Evolutionary conservation across 108 stramenopile genomes (phyloP), one percentile per base, ranked within the genome.

Genomic region (Fistulifera pelliculosa): DNA sequence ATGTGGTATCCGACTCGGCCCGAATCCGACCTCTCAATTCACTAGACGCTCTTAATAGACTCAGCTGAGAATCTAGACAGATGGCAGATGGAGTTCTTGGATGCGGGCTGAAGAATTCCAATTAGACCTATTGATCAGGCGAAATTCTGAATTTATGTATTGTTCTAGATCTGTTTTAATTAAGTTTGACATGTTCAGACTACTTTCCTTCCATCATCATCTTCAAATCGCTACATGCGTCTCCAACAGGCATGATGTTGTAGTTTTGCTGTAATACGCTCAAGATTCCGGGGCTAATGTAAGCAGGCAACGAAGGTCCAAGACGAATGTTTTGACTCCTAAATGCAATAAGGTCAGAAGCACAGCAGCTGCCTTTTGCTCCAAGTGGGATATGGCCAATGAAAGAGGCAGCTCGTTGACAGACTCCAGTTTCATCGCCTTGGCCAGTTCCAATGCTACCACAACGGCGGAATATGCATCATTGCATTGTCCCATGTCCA

Each of bases 401-500:
- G 50, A 54, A 21, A 89, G 56, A 0, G 90, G 90, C 54, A 91
- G 75, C 52, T 87, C 83, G 60, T 85, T 91, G 50, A 91, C 77
- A 27, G 54, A 53, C 31, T 35, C 31, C 48, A 76, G 79, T 38
- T 75, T 55, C 44, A 85, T 54, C 19, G 83, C 83, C 56, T 85
- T 83, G 21, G 90, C 85, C 18, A 91, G 76, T 69, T 82, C 90
- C 0, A 71, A 70, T 10, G 90, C 90, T 39, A 91, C 80, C 19
- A 80, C 77, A 7, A 91, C 69, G 40, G 90, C 90, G 23, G 77
- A 71, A 58, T 83, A 91, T 1, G 74, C 48, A 60, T 91, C 90
- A 45, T 91, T 91, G 63, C 90, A 87, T 56, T 91, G 90, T 27
- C 90, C 90, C 81, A 87, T 83, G 66, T 91, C 90, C 40, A 91